These are phyloP conservation scores for Vigna trinervia DNA, from an alignment of 306 rosid genomes.

Conservation along the genomic window DNA sequence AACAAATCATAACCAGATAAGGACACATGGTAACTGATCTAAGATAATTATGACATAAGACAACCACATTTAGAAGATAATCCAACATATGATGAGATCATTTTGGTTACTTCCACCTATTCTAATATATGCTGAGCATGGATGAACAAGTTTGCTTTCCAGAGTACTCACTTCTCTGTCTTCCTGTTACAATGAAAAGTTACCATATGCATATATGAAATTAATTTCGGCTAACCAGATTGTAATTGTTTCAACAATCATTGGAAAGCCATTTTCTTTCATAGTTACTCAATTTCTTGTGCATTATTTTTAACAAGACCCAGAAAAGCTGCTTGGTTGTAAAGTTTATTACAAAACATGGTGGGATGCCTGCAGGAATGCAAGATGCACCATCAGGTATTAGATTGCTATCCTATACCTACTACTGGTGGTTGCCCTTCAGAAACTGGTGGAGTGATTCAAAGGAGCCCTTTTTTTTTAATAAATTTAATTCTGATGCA, in stretches of 20 bases:
- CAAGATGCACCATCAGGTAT: too few relatives aligned
- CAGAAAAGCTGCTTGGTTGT: too few relatives aligned
- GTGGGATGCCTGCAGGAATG: too few relatives aligned
- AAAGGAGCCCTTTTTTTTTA: too few relatives aligned
- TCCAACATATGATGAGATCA: not conserved
- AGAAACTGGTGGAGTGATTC: too few relatives aligned
- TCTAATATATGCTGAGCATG: conserved; percentile 14
- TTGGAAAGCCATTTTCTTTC: conserved; percentile 7
- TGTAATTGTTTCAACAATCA: conserved; percentile 20
- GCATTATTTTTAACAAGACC: not conserved
- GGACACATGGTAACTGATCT: not conserved
- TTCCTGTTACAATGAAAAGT: conserved; percentile 27
- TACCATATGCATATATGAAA: conserved; percentile 2
- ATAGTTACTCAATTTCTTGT: conserved; percentile 4
- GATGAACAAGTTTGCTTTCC: not conserved
- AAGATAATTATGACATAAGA: not conserved
- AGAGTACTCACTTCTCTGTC: not conserved
- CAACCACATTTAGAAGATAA: not conserved
- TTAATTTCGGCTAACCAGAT: not conserved
- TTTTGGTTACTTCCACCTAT: not conserved
- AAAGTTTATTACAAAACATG: too few relatives aligned
- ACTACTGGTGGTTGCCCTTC: too few relatives aligned
- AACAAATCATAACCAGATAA: not conserved
- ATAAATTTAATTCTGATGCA: too few relatives aligned
- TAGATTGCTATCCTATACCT: too few relatives aligned